phyloP scores from a whole-genome alignment of 2,329 filamentous ascomycete genomes.

The Scedosporium boydii region DNA sequence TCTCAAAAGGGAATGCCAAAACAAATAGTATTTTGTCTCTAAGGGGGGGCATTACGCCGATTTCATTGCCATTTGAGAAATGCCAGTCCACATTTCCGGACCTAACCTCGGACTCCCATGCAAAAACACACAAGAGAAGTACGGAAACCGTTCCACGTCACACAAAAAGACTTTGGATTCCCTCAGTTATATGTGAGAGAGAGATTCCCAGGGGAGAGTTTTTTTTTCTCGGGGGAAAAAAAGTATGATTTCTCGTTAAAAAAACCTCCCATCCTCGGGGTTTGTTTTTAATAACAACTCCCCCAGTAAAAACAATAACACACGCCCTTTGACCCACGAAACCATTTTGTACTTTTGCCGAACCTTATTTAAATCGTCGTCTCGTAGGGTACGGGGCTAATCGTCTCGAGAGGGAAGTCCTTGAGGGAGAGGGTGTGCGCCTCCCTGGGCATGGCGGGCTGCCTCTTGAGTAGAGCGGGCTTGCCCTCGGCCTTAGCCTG shows the following conservation, averaged over 20 bases:
- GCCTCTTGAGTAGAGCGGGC: slow-evolving; percentile 88
- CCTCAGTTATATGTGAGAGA: background rate
- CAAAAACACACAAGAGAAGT: background rate
- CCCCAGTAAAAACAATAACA: background rate
- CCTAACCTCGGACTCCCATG: slow-evolving; percentile 1
- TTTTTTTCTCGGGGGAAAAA: background rate
- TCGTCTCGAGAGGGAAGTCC: slow-evolving; percentile 83
- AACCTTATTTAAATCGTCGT: slow-evolving; percentile 73
- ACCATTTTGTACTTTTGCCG: background rate
- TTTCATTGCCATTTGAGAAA: slow-evolving; percentile 1
- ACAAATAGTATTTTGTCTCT: background rate
- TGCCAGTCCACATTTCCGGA: background rate
- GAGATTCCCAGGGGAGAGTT: background rate
- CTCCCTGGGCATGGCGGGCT: slow-evolving; percentile 69
- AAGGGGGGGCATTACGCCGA: background rate
- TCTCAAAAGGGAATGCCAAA: background rate
- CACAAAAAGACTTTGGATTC: background rate
- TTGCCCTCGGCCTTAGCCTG: slow-evolving; percentile 85
- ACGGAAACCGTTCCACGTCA: slow-evolving; percentile 1
- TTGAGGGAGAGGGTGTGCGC: slow-evolving; percentile 69
- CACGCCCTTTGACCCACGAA: background rate
- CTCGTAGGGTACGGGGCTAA: slow-evolving; percentile 90
- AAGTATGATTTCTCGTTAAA: background rate
- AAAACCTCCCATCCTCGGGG: background rate
- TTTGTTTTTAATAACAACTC: background rate